A percentile compares a stretch with the other conserved stretches of the same genome.
Conservation (phyloP, 352 stramenopile genomes). For the Phytopythium boreale region DNA sequence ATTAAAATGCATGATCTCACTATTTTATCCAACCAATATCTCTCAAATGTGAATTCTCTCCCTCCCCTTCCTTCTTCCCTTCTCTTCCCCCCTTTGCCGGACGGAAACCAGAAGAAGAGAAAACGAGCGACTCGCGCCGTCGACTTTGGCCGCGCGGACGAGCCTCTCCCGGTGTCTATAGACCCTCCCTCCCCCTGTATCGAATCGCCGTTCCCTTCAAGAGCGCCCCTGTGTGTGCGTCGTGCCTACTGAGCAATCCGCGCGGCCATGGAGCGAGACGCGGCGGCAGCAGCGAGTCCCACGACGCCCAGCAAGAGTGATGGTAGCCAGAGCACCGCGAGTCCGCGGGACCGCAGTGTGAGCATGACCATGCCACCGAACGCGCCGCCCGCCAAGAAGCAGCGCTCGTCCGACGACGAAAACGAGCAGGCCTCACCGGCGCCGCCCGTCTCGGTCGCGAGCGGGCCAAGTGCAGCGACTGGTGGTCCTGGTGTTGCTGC, state of each 20-base stretch:
- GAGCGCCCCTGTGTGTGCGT: neutral
- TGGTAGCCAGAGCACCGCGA: slow-evolving; percentile 17
- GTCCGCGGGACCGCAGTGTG: slow-evolving; percentile 55
- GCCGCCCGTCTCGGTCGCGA: neutral
- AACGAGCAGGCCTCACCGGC: slow-evolving; percentile 37
- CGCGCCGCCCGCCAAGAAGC: slow-evolving; percentile 72
- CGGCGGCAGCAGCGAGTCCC: neutral
- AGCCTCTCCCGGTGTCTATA: neutral
- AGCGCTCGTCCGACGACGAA: slow-evolving; percentile 75
- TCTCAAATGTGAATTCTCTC: too few species aligned
- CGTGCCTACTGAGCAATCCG: neutral
- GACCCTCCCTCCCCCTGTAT: too few species aligned
- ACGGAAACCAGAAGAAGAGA: neutral
- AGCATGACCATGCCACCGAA: slow-evolving; percentile 64
- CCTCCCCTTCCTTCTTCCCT: neutral
- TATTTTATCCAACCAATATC: neutral
- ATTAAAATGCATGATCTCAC: too few species aligned
- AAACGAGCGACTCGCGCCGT: neutral
- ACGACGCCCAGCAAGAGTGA: slow-evolving; percentile 1
- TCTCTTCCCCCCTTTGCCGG: neutral
- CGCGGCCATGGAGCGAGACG: neutral
- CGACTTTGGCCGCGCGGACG: neutral
- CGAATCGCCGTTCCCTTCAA: neutral
- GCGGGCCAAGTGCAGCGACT: neutral
- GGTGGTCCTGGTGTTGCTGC: neutral